Evolutionary conservation across 2,329 filamentous ascomycete species (phyloP), one percentile per base, ranked within the genome.

Genomic region (Fusarium sp.): DNA sequence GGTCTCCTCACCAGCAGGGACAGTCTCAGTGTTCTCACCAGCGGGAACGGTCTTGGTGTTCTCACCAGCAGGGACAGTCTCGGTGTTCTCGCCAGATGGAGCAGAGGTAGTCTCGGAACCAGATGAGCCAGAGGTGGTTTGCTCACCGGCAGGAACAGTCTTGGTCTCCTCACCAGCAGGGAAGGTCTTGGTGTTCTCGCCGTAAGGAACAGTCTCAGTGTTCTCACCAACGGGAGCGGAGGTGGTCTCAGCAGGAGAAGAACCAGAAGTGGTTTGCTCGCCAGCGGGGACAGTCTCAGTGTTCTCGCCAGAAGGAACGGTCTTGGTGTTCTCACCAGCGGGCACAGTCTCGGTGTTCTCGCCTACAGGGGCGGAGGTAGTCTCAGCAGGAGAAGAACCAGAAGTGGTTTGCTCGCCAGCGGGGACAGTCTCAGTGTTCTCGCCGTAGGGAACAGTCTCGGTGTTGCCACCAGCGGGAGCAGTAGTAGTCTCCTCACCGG

Each of bases 391-490:
- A 82, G 87, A 78, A 88, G 80, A 57, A 85, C 87, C 56, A 12
- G 70, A 64, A 7, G 61, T 76, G 20, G 66, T 74, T 59, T 72
- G 39, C 63, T 69, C 72, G 18, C 45, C n/a, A 18, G 42, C 55
- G 9, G 73, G 70, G 7, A 60, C 67, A 35, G 75, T 65, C 44
- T 60, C 31, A 61, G 59, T 65, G 18, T 48, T 52, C 57, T 60
- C 70, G 5, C 28, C 63, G 7, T 15, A 52, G 22, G 66, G 57
- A 59, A 52, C 36, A 31, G 67, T 58, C 54, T 70, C 31, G 45
- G 87, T 89, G 82, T 86, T 86, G n/a, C 87, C 89, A 70, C 89
- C 87, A 10, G 28, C 31, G 14, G 38, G 88, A 88, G 85, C 88
- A 90, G 78, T 89, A 63, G 82, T 82, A 63, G 84, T 79, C 5